A percentile compares a stretch with the other conserved stretches of the same genome.
Evolutionary conservation across 345 rosid genomes (phyloP).

Genomic region (Theobroma cacao): DNA sequence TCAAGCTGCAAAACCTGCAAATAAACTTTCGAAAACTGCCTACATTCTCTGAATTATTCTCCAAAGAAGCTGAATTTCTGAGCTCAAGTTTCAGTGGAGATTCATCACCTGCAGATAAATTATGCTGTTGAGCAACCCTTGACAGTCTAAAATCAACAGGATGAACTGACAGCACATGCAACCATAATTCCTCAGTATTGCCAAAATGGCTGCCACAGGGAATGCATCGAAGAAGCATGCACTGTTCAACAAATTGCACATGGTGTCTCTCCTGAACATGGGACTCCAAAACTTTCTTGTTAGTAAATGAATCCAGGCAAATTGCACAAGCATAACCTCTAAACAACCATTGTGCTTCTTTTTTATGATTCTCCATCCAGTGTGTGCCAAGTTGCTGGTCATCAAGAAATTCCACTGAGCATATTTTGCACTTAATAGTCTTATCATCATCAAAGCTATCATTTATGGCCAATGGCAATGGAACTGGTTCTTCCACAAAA

Average conservation of each 20-base stretch:
- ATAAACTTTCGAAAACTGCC: conserved; percentile 50
- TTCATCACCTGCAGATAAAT: conserved; percentile 21
- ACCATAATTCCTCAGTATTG: conserved; percentile 69
- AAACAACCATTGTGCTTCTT: conserved; percentile 80
- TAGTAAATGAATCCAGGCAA: conserved; percentile 88
- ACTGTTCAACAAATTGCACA: conserved; percentile 89
- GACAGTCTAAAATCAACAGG: conserved; percentile 53
- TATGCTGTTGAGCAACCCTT: conserved; percentile 34
- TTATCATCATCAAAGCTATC: conserved; percentile 40
- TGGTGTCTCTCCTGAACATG: conserved; percentile 96
- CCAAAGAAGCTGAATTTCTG: conserved; percentile 31
- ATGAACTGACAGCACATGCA: conserved; percentile 74
- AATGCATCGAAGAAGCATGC: conserved; percentile 95
- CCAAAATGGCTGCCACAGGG: conserved; percentile 94
- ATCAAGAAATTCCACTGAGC: conserved; percentile 49
- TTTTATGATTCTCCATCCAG: conserved; percentile 72
- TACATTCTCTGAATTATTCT: conserved; percentile 44
- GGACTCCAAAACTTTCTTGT: conserved; percentile 63
- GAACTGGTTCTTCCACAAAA: conserved; percentile 40
- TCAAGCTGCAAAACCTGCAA: conserved; percentile 90
- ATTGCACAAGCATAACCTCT: conserved; percentile 94
- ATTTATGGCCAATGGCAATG: conserved; percentile 36
- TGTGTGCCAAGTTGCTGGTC: conserved; percentile 56
- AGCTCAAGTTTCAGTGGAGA: conserved; percentile 41
- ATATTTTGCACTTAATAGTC: conserved; percentile 59